Evolutionary conservation across 1,139 yeast species (phyloP).

Genomic region (Lizanozyma gosingica): DNA sequence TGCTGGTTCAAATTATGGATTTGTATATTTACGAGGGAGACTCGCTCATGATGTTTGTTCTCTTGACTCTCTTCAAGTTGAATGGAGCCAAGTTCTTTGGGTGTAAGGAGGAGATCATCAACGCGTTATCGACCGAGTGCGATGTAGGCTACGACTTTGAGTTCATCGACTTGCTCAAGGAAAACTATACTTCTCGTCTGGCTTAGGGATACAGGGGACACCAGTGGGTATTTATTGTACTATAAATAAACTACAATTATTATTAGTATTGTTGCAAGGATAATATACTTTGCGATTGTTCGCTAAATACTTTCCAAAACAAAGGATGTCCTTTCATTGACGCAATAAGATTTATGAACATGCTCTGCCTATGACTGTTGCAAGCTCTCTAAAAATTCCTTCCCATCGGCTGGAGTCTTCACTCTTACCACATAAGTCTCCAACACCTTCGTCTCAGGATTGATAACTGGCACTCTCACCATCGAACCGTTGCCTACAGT

Average conservation of each 20-base stretch:
- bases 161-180: conserved; percentile 34
- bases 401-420: conserved; percentile 61
- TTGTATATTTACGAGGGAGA: conserved; percentile 56
- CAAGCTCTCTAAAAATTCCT: conserved; percentile 36
- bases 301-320: too few species aligned
- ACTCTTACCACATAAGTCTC: conserved; percentile 65
- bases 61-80: conserved; percentile 38
- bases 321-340: neutral
- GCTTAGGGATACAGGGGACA: neutral
- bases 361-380: neutral
- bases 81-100: conserved; percentile 49
- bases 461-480: conserved; percentile 53
- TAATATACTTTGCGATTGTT: too few species aligned
- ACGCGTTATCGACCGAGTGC: conserved; percentile 17
- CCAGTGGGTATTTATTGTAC: too few species aligned
- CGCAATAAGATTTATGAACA: neutral
- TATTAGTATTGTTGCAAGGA: too few species aligned
- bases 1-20: conserved; percentile 35
- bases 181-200: neutral
- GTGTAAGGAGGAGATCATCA: conserved; percentile 31
- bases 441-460: conserved; percentile 23
- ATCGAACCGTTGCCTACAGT: conserved; percentile 49
- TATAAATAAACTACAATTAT: too few species aligned
- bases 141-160: conserved; percentile 43
- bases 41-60: conserved; percentile 36